Base-by-base conservation (phyloP, 164 flowering plant genomes). In the Berberis vulgaris region DNA sequence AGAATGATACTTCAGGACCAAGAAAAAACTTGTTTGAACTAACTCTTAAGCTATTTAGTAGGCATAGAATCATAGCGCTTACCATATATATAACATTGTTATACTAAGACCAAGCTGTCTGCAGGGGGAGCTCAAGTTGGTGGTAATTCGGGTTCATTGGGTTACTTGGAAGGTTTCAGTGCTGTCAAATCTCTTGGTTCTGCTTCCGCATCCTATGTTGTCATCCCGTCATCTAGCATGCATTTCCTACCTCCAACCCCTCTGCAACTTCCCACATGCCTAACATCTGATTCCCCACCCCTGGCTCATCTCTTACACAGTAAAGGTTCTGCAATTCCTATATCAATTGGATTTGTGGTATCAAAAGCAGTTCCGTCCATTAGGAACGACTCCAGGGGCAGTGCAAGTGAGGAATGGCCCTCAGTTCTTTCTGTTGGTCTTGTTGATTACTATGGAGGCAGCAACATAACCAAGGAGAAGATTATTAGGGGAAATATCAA, bases 241-340 rank as follows among this genome's bases (percentile, higher is more conserved):
- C 93, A 84, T 50, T 95, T 81, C 73, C 88, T 95, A 12, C 87
- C 96, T 60, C 85, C 96, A 1, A 54, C 69, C 7, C 89, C 96
- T 45, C 83, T 89, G 66, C 99, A 95, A 78, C 97, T 91, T 38
- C 97, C 99, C 10, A 87, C 86, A 57, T 87, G 96, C 75, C 84
- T 95, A 40, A 91, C 99, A 4, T 86, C 97, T 2, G 97, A 89
- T 65, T 95, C 99, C 40, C 99, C 97, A 3, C 99, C 99, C 2
- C 82, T 95, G 47, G 99, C 99, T 60, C 99, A 95, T 76, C 96
- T 95, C 63, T 81, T 95, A 42, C 99, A 95, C 69, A 91, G 99
- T 81, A 91, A 84, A 79, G 97, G 99, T 47, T 80, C 86, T 55
- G 96, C 97, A 3, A 77, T 85, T 61, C 97, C 97, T 47, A 77